A percentile compares a stretch with the other conserved stretches of the same genome.
phyloP scores from a whole-genome alignment of 495 filamentous ascomycete species.

The Podospora anserina region DNA sequence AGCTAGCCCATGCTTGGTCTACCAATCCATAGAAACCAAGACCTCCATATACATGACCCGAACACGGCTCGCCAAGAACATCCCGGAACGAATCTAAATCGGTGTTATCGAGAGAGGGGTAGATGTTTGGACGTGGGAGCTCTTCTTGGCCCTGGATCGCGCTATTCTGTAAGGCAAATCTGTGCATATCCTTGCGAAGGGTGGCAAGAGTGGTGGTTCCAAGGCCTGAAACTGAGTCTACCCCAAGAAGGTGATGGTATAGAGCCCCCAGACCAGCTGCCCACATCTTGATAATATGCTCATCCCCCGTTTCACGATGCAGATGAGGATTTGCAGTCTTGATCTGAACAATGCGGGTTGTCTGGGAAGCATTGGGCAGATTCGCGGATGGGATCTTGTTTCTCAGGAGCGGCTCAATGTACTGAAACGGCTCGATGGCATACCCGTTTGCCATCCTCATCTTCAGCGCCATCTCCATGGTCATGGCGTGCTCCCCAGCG shows the following conservation, averaged over 20 bases:
- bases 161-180: constrained; percentile 11
- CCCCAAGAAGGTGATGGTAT: constrained; percentile 21
- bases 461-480: constrained; percentile 28
- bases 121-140: constrained; percentile 17
- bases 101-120: constrained; percentile 13
- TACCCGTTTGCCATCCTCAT: constrained; percentile 31
- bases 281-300: constrained; percentile 30
- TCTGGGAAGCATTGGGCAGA: neutral
- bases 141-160: constrained; percentile 5
- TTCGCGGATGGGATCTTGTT: too few species aligned
- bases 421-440: constrained; percentile 36
- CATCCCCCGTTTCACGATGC: constrained; percentile 24
- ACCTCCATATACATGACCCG: constrained; percentile 1
- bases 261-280: constrained; percentile 26
- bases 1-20: neutral
- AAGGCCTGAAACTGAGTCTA: neutral
- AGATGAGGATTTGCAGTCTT: constrained; percentile 29
- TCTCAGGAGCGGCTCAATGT: constrained; percentile 25
- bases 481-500: constrained; percentile 37
- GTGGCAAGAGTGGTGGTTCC: neutral
- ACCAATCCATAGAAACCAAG: neutral
- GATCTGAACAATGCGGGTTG: constrained; percentile 27
- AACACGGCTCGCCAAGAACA: neutral
- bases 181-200: constrained; percentile 12
- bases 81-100: constrained; percentile 11